Evolutionary conservation across 257 asterid species (phyloP), one percentile per base, ranked within the genome.

Genomic region (Cynanchum wilfordii): DNA sequence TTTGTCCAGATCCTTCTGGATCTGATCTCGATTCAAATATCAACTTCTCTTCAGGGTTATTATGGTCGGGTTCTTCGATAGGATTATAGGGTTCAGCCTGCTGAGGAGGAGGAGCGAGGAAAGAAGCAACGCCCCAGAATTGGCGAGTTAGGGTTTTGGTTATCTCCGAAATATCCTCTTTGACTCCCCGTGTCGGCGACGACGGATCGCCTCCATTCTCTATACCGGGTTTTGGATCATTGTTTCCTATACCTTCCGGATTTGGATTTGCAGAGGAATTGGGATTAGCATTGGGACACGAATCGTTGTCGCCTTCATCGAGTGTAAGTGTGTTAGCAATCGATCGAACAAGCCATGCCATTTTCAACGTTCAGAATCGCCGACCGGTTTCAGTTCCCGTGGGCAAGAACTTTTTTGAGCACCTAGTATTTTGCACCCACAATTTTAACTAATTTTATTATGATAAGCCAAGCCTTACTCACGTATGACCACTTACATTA

Each of bases 101-200:
- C 66, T 84, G 90, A 10, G 97, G 94, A 1, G 98, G 97, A 36
- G 99, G 98, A 1, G 99, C 97, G 33, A 95, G 81, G 79, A 92
- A 92, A 7, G 99, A 90, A n/a, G 99, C 97, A 13, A 95, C 97
- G 74, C 99, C 98, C 97, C 98, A 90, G 52, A 95, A 88, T 74
- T 92, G 98, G 72, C 99, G 96, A 72, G 89, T 84, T 60, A 92
- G 84, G 84, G 98, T 87, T 78, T 87, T 89, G 65, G 89, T 86
- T 71, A 95, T 81, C 88, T 90, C 99, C 22, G 99, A 89, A n/a
- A 95, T 83, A 77, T 95, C 99, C 57, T 92, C 98, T 69, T 88
- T 90, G 58, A 95, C 99, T 71, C 99, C 98, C 63, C 97, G 94
- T 7, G 96, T 79, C 22, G 91, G 88, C 19, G 92, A 83, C 42